These are phyloP conservation scores for Groenewaldozyma salmanticensis DNA, from an alignment of 805 yeast genomes.

Conservation along the genomic window DNA sequence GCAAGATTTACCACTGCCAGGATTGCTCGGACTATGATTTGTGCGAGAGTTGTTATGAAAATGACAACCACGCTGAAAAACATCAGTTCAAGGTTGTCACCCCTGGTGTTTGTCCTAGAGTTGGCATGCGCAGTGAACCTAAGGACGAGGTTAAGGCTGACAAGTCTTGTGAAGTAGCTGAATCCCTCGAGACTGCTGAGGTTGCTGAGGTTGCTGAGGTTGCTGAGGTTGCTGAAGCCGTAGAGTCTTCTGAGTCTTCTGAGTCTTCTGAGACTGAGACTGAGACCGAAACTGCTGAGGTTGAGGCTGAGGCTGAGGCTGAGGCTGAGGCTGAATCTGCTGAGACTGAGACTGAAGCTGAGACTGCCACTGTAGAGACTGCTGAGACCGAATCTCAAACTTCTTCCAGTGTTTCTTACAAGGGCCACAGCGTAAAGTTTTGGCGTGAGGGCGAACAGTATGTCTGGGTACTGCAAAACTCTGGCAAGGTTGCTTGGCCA, in stretches of 20 bases:
- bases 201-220: not conserved
- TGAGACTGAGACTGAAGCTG: not conserved
- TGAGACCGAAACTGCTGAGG: not conserved
- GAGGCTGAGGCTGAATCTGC: not conserved
- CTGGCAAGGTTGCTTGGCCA: not conserved
- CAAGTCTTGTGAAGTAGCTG: not conserved
- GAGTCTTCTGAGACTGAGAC: conserved; percentile 1
- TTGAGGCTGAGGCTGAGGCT: not conserved
- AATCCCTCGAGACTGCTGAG: conserved; percentile 4
- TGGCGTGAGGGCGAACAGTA: not conserved
- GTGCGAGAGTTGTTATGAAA: conserved; percentile 26
- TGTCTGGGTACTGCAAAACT: not conserved
- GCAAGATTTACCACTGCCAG: not conserved
- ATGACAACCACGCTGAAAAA: not conserved
- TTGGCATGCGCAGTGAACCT: no score
- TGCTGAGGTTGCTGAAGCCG: not conserved
- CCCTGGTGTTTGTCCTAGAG: no score
- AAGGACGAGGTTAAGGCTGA: not conserved
- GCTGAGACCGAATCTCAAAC: conserved; percentile 1
- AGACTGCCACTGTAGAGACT: not conserved
- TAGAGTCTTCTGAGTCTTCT: conserved; percentile 2
- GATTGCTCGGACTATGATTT: conserved; percentile 5
- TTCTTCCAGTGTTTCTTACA: not conserved
- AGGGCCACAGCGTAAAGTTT: not conserved
- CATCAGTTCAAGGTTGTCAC: not conserved